Conservation (phyloP, 2,329 filamentous ascomycete genomes). For the Colletotrichum costaricense region DNA sequence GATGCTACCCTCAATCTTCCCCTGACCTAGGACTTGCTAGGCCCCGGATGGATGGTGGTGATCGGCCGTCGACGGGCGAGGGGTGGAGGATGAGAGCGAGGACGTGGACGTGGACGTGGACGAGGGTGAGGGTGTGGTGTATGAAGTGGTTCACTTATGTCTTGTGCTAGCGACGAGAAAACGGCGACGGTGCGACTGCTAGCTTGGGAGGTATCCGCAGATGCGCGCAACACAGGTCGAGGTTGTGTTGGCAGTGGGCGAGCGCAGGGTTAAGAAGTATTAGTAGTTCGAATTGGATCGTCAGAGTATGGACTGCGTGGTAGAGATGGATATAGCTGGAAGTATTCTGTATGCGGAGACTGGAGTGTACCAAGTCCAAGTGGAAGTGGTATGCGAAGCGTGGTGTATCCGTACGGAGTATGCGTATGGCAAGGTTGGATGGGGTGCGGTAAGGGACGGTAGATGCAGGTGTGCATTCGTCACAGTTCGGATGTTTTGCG, state of each 20-base stretch:
- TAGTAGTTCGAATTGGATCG: not conserved
- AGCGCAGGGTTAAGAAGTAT: not conserved
- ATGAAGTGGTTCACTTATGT: not conserved
- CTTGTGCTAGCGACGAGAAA: not conserved
- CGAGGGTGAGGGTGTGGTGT: not conserved
- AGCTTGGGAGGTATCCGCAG: no score
- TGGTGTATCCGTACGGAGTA: not conserved
- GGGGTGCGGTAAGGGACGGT: not conserved
- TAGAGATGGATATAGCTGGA: not conserved
- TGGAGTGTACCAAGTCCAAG: no score
- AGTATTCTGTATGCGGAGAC: no score
- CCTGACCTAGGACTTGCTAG: slow-evolving; percentile 23
- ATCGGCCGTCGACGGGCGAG: not conserved
- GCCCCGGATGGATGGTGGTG: not conserved
- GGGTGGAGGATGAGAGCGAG: not conserved
- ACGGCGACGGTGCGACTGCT: no score
- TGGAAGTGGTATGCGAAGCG: not conserved
- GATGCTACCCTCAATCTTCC: slow-evolving; percentile 26
- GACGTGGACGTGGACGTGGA: not conserved
- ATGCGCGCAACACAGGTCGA: not conserved
- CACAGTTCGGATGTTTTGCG: not conserved
- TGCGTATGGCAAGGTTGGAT: not conserved
- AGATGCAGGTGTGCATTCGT: not conserved
- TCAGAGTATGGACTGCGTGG: not conserved
- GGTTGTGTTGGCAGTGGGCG: not conserved